Evolutionary conservation across 345 rosid genomes (phyloP).

Genomic region (Bruguiera gymnorhiza): DNA sequence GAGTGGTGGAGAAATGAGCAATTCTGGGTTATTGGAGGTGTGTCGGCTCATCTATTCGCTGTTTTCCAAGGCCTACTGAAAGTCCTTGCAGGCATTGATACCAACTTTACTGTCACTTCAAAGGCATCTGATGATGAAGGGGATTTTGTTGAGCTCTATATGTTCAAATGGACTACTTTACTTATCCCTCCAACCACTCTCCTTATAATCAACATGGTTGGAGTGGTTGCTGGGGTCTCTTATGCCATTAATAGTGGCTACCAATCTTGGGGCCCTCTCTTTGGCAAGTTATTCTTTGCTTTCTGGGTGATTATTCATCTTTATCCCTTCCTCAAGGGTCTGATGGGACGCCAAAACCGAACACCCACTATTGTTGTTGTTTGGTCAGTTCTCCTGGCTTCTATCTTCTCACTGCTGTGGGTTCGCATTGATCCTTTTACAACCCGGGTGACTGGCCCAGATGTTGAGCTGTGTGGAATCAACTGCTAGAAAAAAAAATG

Average conservation of each 20-base stretch:
- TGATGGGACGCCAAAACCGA: constrained; percentile 39
- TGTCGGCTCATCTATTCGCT: constrained; percentile 43
- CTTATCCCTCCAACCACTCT: constrained; percentile 45
- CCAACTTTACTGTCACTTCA: constrained; percentile 30
- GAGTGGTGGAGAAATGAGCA: constrained; percentile 56
- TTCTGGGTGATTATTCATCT: constrained; percentile 50
- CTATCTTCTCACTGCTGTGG: constrained; percentile 44
- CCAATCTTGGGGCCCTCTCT: constrained; percentile 42
- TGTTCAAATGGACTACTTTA: constrained; percentile 46
- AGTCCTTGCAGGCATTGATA: constrained; percentile 32
- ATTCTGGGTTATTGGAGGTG: constrained; percentile 46
- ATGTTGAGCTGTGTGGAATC: constrained; percentile 35
- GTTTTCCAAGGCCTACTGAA: constrained; percentile 41
- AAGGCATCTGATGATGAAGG: constrained; percentile 29
- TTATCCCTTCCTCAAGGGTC: constrained; percentile 42
- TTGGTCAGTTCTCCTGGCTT: constrained; percentile 44
- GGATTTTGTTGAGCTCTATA: constrained; percentile 30
- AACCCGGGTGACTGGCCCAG: constrained; percentile 36
- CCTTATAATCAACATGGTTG: constrained; percentile 41
- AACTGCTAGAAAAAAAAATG: constrained; percentile 31
- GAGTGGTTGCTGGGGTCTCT: constrained; percentile 42
- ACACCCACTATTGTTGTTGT: constrained; percentile 44
- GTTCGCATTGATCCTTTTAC: constrained; percentile 39
- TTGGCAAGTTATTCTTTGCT: constrained; percentile 43
- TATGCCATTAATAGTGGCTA: constrained; percentile 37